Evolutionary conservation across 139 green algal genomes (phyloP).

Genomic region (Micractinium conductrix): DNA sequence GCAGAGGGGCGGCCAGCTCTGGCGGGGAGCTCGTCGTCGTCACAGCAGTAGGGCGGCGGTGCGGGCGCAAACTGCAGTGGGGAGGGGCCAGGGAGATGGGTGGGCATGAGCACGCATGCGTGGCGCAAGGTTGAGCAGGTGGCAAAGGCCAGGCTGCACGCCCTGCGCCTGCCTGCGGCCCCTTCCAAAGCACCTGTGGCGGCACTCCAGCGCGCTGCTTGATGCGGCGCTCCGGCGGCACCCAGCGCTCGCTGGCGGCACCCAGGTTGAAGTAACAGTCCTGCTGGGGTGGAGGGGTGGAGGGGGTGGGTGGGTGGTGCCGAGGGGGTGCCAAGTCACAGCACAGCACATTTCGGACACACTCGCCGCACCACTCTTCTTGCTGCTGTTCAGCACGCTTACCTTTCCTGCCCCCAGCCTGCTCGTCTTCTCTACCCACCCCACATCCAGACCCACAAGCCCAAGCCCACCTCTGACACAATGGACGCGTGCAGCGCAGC

Average conservation of each 20-base stretch:
- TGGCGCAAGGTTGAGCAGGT: not conserved
- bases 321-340: not conserved
- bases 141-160: not conserved
- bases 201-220: constrained; percentile 25
- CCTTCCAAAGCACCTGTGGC: constrained; percentile 4
- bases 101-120: too few species aligned
- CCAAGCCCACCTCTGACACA: not conserved
- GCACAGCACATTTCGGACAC: not conserved
- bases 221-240: constrained; percentile 40
- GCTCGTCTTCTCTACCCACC: too few species aligned
- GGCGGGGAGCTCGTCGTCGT: not conserved
- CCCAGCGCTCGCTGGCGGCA: constrained; percentile 45
- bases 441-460: too few species aligned
- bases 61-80: constrained; percentile 14
- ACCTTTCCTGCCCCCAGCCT: too few species aligned
- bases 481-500: not conserved
- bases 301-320: not conserved
- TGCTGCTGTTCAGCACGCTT: too few species aligned
- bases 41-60: constrained; percentile 14
- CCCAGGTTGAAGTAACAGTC: constrained; percentile 44
- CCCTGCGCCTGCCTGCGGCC: not conserved
- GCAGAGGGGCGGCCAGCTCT: not conserved
- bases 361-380: too few species aligned
- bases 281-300: constrained; percentile 12
- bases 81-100: not conserved